Conservation (phyloP, 2,329 filamentous ascomycete species). For the Fusarium ambrosium region DNA sequence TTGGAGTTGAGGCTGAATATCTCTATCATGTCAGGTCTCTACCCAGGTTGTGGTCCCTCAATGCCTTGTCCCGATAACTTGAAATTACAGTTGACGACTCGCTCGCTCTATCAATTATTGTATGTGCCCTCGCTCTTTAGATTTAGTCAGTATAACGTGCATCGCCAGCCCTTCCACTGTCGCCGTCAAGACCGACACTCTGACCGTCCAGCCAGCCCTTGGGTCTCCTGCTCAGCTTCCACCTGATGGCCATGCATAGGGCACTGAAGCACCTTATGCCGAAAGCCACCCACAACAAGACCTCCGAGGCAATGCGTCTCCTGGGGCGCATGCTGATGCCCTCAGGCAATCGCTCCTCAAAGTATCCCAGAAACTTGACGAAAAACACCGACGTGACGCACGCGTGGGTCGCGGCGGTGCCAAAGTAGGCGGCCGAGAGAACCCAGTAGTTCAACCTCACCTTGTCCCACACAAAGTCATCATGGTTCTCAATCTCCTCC, state of each 20-base stretch:
- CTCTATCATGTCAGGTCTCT: background rate
- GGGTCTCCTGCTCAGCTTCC: slow-evolving; percentile 42
- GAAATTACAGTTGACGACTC: background rate
- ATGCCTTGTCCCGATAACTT: background rate
- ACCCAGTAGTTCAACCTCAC: slow-evolving; percentile 44
- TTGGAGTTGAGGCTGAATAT: background rate
- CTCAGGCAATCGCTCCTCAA: slow-evolving; percentile 41
- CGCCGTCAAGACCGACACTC: slow-evolving; percentile 24
- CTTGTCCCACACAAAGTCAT: slow-evolving; percentile 46
- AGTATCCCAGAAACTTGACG: slow-evolving; percentile 31
- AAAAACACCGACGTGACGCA: slow-evolving; percentile 36
- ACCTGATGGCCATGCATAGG: slow-evolving; percentile 42
- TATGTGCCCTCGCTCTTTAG: background rate
- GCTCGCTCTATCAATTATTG: slow-evolving; percentile 5
- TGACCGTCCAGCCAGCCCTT: slow-evolving; percentile 44
- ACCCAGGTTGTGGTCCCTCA: background rate
- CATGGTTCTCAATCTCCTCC: slow-evolving; percentile 45
- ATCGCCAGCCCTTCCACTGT: slow-evolving; percentile 15
- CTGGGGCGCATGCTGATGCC: slow-evolving; percentile 43
- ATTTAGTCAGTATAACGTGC: slow-evolving; percentile 39
- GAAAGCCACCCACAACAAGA: slow-evolving; percentile 42
- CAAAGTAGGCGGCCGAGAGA: slow-evolving; percentile 37
- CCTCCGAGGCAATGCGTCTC: slow-evolving; percentile 26
- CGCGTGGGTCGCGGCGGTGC: slow-evolving; percentile 34
- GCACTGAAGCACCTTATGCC: slow-evolving; percentile 30